phyloP scores from a whole-genome alignment of 768 basidiomycete genomes.

The Tylopilus subfusipes region DNA sequence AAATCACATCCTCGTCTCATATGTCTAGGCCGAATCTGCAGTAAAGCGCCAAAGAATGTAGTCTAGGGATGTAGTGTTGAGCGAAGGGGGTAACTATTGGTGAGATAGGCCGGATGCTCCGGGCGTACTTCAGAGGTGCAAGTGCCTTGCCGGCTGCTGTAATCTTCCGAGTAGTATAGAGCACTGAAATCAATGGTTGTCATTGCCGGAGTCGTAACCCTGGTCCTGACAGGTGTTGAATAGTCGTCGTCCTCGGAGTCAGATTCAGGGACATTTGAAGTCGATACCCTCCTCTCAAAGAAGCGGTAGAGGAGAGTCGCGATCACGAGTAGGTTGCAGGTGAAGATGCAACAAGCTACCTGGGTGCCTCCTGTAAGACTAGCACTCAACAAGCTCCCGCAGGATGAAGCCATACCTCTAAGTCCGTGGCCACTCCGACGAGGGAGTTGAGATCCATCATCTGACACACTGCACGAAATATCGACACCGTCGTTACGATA shows the following conservation, averaged over 20 bases:
- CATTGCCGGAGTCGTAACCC: constrained; percentile 2
- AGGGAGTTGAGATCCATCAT: constrained; percentile 4
- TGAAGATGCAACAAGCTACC: constrained; percentile 17
- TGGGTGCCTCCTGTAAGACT: constrained; percentile 1
- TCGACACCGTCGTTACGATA: constrained; percentile 7
- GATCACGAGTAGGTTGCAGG: constrained; percentile 21
- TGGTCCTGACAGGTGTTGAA: background rate
- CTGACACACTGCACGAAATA: constrained; percentile 16
- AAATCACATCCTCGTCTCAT: background rate
- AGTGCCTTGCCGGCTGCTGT: background rate
- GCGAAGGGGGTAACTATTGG: background rate
- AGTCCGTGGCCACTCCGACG: constrained; percentile 8
- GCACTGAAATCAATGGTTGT: constrained; percentile 14
- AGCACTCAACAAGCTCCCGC: background rate
- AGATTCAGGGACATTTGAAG: background rate
- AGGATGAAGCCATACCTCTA: constrained; percentile 10
- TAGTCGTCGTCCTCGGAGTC: constrained; percentile 9
- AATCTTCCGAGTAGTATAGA: background rate
- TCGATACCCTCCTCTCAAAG: background rate
- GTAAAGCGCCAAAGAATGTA: background rate
- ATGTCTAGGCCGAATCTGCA: background rate
- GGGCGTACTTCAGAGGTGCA: background rate
- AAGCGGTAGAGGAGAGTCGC: constrained; percentile 17
- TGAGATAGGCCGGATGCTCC: background rate
- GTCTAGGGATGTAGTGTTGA: background rate